Base-by-base conservation (phyloP, 164 flowering plant species). In the Sextonia rubra region DNA sequence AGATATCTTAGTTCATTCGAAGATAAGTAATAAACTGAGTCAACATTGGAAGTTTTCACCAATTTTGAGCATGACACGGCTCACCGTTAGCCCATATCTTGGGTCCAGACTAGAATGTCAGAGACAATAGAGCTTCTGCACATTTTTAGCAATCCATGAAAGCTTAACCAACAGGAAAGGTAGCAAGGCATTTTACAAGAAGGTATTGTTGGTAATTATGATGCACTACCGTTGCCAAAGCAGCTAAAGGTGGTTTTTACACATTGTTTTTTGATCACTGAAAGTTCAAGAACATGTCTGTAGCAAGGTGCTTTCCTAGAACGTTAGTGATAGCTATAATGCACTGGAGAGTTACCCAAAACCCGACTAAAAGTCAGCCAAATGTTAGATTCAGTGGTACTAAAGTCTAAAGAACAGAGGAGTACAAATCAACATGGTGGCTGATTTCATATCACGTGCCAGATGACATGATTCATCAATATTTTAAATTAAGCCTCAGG, bases 381-480 rank as follows among this genome's bases (percentile, higher is more conserved):
- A 74, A 66, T 74, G 74, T 25, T 37, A 63, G 32, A 69, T 73
- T 37, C 8, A 37, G 44, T 1, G 73, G 69, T 27, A 15, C 71
- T 25, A 30, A 12, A 18, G 2, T 60, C n/a, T 75, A 37, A 47
- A 64, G 52, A 73, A 56, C 1, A 11, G 23, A 61, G 15, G 2
- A n/a, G 24, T 71, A 71, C 56, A 3, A 47, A 61, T 47, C 47
- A 66, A 37, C 58, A 68, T 52, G 70, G 68, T 64, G 47, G 70
- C 74, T 69, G 74, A 74, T 78, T 77, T 75, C 77, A 71, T 76
- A 71, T 81, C 82, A 78, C 79, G 85, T 80, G 80, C 48, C 47
- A 1, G 48, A 69, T 82, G 82, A 80, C 83, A 77, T 84, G 82
- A 85, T 75, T 66, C 32, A 37, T 37, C 15, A 64, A 22, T 75